These are phyloP conservation scores for Syzygium aromaticum DNA, from an alignment of 345 rosid species.

Conservation along the genomic window DNA sequence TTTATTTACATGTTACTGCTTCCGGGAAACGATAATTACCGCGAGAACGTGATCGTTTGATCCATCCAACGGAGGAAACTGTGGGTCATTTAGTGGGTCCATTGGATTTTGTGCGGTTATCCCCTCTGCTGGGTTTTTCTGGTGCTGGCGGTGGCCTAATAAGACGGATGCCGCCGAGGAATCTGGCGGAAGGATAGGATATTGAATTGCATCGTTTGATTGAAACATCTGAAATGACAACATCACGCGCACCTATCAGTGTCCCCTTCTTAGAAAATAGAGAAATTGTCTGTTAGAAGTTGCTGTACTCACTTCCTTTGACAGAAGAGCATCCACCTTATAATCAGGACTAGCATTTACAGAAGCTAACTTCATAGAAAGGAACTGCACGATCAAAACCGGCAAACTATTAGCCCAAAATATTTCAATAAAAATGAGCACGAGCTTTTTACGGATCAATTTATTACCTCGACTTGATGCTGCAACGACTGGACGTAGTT, in stretches of 20 bases:
- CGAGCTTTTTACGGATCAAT: not conserved
- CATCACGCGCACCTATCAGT: not conserved
- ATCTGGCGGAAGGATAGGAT: constrained; percentile 39
- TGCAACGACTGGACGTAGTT: constrained; percentile 13
- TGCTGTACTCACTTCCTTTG: constrained; percentile 60
- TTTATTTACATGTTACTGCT: not conserved
- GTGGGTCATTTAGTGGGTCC: constrained; percentile 33
- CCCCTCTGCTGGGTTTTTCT: constrained; percentile 28
- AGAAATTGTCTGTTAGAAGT: not conserved
- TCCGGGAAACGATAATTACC: constrained; percentile 16
- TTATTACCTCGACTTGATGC: constrained; percentile 50
- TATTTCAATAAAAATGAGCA: not conserved
- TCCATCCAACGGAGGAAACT: constrained; percentile 32
- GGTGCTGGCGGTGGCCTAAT: constrained; percentile 15
- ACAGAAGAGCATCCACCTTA: constrained; percentile 41
- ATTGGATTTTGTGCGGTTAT: constrained; percentile 18
- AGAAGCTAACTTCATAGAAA: constrained; percentile 91
- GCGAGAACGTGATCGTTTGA: constrained; percentile 25
- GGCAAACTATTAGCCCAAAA: not conserved
- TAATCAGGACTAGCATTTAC: constrained; percentile 71
- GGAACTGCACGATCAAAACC: constrained; percentile 47
- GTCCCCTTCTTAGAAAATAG: not conserved
- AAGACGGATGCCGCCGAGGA: constrained; percentile 42
- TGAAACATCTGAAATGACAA: constrained; percentile 33
- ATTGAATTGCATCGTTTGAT: constrained; percentile 35